phyloP scores from a whole-genome alignment of 352 stramenopile species.

The Phytophthora megakarya region DNA sequence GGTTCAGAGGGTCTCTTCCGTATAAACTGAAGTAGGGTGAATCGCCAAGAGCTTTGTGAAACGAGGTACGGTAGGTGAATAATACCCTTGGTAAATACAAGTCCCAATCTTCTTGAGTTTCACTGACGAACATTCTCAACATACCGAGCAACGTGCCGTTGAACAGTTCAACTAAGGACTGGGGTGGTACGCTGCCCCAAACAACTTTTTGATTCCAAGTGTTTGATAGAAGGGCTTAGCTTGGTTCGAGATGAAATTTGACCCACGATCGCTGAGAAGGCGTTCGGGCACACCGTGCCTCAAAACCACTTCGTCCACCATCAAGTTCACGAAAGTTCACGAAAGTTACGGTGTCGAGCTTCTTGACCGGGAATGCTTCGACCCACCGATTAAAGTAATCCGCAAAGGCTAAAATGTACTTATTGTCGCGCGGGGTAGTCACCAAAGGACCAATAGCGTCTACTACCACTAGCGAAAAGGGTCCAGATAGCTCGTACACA shows the following conservation, averaged over 20 bases:
- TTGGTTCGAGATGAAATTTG: slow-evolving; percentile 6
- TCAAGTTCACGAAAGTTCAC: background rate
- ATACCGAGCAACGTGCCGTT: background rate
- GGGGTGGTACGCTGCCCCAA: background rate
- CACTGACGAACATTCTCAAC: background rate
- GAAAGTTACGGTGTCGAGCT: background rate
- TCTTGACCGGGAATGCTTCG: background rate
- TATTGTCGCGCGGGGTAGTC: background rate
- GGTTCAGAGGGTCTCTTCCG: no score
- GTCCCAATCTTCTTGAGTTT: background rate
- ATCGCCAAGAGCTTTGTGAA: background rate
- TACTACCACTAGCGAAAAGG: background rate
- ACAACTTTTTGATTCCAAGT: background rate
- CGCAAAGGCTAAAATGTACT: slow-evolving; percentile 1
- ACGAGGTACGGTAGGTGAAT: background rate
- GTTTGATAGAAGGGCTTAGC: background rate
- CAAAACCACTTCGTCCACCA: background rate
- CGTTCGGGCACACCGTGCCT: background rate
- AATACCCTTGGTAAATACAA: background rate
- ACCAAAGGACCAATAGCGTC: background rate
- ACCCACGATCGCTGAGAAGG: slow-evolving; percentile 1
- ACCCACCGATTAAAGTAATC: background rate
- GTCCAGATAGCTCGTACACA: background rate
- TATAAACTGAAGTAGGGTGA: no score
- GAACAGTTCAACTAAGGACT: background rate